Evolutionary conservation across 2,329 filamentous ascomycete species (phyloP).

Genomic region (Cordyceps militaris): DNA sequence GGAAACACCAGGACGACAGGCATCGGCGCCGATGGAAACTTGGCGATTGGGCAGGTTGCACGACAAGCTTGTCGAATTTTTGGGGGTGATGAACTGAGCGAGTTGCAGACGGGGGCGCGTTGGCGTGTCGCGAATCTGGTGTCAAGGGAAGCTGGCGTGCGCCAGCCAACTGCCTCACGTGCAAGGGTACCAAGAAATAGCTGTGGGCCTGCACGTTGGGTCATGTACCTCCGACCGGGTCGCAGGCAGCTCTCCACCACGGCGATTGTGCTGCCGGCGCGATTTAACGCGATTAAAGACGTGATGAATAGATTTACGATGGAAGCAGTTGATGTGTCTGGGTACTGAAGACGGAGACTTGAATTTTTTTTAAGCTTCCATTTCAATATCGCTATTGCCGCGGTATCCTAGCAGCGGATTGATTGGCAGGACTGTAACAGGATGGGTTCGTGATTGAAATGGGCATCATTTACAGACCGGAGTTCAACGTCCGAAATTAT

Average conservation of each 20-base stretch:
- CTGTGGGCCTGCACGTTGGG: background rate
- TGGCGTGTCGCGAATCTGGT: constrained; percentile 13
- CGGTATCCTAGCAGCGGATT: background rate
- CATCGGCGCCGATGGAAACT: background rate
- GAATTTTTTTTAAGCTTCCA: background rate
- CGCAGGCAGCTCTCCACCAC: constrained; percentile 4
- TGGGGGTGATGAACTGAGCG: background rate
- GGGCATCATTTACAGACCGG: background rate
- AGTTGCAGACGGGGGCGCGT: constrained; percentile 9
- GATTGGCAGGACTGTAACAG: background rate
- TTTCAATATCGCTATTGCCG: background rate
- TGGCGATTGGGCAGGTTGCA: background rate
- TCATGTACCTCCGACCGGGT: constrained; percentile 1
- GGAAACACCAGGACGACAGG: background rate
- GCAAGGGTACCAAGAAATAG: constrained; percentile 3
- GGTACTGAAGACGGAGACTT: background rate
- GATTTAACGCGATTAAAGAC: background rate
- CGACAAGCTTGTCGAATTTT: background rate
- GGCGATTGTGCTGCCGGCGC: background rate
- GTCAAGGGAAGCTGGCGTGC: constrained; percentile 11
- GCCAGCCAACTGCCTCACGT: constrained; percentile 5
- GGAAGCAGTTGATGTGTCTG: background rate
- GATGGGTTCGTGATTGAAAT: background rate
- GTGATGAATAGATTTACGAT: background rate
- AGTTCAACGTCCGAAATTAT: background rate